These are phyloP conservation scores for Urtica urens DNA, from an alignment of 306 rosid species.

Conservation along the genomic window DNA sequence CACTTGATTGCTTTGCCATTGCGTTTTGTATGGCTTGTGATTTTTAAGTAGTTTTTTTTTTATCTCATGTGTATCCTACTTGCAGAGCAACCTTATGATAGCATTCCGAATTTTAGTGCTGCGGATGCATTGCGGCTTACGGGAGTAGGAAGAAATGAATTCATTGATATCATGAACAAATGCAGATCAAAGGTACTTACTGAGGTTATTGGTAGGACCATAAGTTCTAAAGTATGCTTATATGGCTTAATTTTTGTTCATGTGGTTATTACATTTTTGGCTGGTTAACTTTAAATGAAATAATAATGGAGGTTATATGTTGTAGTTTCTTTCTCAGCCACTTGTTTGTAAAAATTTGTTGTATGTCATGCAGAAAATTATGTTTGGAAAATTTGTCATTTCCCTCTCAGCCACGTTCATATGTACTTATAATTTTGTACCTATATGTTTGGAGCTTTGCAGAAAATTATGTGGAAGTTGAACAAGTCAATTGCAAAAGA, in stretches of 20 bases:
- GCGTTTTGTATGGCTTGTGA: not conserved
- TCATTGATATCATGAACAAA: constrained; percentile 94
- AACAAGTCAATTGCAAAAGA: constrained; percentile 96
- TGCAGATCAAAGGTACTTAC: constrained; percentile 97
- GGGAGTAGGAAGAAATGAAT: constrained; percentile 90
- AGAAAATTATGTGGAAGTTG: constrained; percentile 99
- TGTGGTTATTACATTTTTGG: not conserved
- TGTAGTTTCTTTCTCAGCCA: not conserved
- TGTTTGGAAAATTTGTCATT: no score
- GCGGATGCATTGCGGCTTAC: constrained; percentile 93
- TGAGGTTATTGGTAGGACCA: constrained; percentile 4
- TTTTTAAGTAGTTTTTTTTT: constrained; percentile 8
- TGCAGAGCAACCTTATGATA: constrained; percentile 96
- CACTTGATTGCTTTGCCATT: not conserved
- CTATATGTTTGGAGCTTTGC: constrained; percentile 57
- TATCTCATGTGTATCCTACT: constrained; percentile 22
- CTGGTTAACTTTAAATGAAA: not conserved
- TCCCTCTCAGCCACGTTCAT: no score
- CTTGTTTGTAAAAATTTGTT: not conserved
- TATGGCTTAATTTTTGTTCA: not conserved
- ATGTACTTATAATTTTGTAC: no score
- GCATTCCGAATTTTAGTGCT: constrained; percentile 98
- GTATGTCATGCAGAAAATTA: no score
- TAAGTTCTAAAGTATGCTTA: constrained; percentile 3
- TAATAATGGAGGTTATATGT: not conserved